phyloP scores from a whole-genome alignment of 2,329 filamentous ascomycete genomes.

The Venturia effusa region DNA sequence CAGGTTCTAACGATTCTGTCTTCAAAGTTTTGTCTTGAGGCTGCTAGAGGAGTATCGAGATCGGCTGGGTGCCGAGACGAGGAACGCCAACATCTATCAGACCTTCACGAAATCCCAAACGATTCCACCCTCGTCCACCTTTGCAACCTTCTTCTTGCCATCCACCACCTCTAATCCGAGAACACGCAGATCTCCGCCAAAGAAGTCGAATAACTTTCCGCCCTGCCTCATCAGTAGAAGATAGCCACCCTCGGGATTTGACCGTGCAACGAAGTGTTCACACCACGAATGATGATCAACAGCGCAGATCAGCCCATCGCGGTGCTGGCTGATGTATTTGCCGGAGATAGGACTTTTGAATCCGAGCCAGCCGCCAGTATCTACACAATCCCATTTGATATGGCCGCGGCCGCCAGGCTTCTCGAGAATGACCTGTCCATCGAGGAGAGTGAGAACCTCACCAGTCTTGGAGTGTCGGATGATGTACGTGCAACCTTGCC shows the following conservation, averaged over 20 bases:
- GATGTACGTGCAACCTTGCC: constrained; percentile 22
- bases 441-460: constrained; percentile 20
- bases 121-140: not conserved
- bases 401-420: constrained; percentile 15
- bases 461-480: constrained; percentile 21
- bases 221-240: not conserved
- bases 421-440: constrained; percentile 22
- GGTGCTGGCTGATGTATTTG: constrained; percentile 6
- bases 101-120: not conserved
- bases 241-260: not conserved
- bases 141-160: not conserved
- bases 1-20: too few species aligned
- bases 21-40: too few species aligned
- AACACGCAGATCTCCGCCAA: not conserved
- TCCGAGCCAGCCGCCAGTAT: constrained; percentile 28
- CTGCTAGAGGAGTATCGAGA: too few species aligned
- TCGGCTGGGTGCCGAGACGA: not conserved
- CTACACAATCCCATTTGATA: constrained; percentile 28
- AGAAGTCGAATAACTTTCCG: not conserved
- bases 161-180: not conserved
- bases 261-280: not conserved
- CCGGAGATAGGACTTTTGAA: constrained; percentile 26
- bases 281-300: not conserved
- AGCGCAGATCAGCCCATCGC: not conserved
- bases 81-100: not conserved